phyloP scores from a whole-genome alignment of 2,329 filamentous ascomycete species.

The Monosporascus cannonballus region DNA sequence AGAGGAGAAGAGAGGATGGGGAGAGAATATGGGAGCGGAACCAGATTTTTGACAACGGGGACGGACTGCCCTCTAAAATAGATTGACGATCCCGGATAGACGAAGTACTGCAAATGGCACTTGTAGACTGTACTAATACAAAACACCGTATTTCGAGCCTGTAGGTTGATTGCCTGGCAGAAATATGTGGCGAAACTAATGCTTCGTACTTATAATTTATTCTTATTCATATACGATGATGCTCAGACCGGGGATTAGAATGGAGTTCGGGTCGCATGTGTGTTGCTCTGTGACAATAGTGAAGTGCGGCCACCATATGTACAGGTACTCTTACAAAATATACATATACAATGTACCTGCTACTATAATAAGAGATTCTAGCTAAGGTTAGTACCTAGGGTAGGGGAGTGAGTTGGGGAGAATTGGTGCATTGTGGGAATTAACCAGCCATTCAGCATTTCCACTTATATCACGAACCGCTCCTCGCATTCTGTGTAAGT shows the following conservation, averaged over 20 bases:
- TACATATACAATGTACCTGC: not conserved
- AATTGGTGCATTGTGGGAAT: not conserved
- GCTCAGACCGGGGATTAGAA: not conserved
- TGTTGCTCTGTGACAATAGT: not conserved
- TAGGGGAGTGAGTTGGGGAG: not conserved
- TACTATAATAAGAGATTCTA: too few relatives aligned
- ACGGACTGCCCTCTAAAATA: constrained; percentile 22
- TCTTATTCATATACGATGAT: not conserved
- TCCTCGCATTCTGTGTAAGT: not conserved
- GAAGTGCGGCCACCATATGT: not conserved
- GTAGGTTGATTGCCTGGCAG: not conserved
- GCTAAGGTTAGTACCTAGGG: not conserved
- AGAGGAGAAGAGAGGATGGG: constrained; percentile 7
- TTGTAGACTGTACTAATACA: not conserved
- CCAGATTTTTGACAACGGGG: constrained; percentile 24
- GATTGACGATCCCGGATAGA: constrained; percentile 1
- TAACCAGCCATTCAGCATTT: not conserved
- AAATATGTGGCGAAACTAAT: not conserved
- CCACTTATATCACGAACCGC: not conserved
- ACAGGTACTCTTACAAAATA: not conserved
- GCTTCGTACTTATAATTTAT: not conserved
- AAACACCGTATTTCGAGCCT: not conserved
- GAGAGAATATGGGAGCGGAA: constrained; percentile 16
- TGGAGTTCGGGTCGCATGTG: not conserved
- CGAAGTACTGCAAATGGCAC: not conserved